A percentile compares a stretch with the other conserved stretches of the same genome.
phyloP scores from a whole-genome alignment of 441 rosid species.

The Kokia cookei region DNA sequence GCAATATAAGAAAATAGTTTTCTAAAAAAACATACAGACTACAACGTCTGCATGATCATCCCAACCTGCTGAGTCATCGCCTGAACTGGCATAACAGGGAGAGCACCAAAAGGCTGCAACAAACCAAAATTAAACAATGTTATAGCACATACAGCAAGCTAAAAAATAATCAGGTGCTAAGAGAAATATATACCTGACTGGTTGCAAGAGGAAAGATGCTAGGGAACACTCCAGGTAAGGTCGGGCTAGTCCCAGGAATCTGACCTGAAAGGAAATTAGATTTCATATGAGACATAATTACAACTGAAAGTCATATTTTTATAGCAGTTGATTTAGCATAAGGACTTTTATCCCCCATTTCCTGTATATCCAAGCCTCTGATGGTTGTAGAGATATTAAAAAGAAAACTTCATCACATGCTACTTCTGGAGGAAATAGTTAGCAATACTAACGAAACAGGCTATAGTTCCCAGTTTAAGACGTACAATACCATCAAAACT shows the following conservation, averaged over 20 bases:
- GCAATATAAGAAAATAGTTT: neutral
- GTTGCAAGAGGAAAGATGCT: conserved; percentile 66
- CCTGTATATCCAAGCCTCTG: conserved; percentile 16
- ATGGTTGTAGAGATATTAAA: neutral
- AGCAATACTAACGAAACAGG: conserved; percentile 67
- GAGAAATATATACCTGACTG: conserved; percentile 50
- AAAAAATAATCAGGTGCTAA: neutral
- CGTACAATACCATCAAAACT: conserved; percentile 76
- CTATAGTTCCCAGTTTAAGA: conserved; percentile 67
- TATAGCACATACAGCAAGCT: conserved; percentile 8
- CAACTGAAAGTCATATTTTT: neutral
- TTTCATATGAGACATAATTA: conserved; percentile 13
- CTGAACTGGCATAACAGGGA: conserved; percentile 91
- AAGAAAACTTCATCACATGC: conserved; percentile 26
- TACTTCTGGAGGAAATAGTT: conserved; percentile 33
- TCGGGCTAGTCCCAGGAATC: conserved; percentile 58
- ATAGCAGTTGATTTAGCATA: conserved; percentile 7
- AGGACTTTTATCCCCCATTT: conserved; percentile 4
- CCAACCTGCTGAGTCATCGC: conserved; percentile 99
- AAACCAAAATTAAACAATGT: conserved; percentile 20
- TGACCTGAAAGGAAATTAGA: conserved; percentile 55
- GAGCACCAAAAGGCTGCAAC: conserved; percentile 65
- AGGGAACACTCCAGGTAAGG: conserved; percentile 73
- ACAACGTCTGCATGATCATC: neutral
- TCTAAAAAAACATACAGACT: neutral